Evolutionary conservation across 169 alveolate species (phyloP).

Genomic region (Plasmodium adleri): DNA sequence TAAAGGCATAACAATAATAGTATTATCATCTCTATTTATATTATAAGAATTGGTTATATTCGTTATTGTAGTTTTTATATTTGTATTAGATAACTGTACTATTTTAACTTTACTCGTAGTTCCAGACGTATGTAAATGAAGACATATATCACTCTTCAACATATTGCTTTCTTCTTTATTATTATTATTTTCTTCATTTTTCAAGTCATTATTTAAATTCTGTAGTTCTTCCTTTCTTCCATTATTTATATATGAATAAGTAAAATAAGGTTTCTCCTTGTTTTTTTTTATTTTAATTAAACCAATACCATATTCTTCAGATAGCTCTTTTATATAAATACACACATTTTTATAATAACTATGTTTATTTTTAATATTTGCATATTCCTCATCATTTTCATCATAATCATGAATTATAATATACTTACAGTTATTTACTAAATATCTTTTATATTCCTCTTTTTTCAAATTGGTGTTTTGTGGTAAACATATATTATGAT

Average conservation of each 20-base stretch:
- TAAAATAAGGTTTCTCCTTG: constrained; percentile 40
- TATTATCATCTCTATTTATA: constrained; percentile 57
- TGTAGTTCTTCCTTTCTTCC: not conserved
- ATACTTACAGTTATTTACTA: constrained; percentile 66
- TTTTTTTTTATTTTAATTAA: constrained; percentile 53
- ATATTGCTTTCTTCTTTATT: not conserved
- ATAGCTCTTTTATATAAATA: constrained; percentile 24
- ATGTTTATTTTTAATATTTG: constrained; percentile 47
- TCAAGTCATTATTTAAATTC: not conserved
- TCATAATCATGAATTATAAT: constrained; percentile 74
- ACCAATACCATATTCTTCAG: constrained; percentile 47
- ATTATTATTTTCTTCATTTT: not conserved
- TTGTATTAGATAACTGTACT: constrained; percentile 62
- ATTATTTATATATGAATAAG: constrained; percentile 39
- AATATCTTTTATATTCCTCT: constrained; percentile 48
- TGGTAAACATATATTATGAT: constrained; percentile 54
- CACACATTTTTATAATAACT: constrained; percentile 66
- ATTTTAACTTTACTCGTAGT: constrained; percentile 74
- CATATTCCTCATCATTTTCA: constrained; percentile 28
- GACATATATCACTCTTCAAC: constrained; percentile 26
- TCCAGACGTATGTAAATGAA: constrained; percentile 69
- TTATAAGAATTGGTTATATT: constrained; percentile 48
- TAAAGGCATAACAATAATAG: constrained; percentile 66
- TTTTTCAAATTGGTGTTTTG: constrained; percentile 66
- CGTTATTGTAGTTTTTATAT: constrained; percentile 52